Conservation (phyloP, 257 asterid genomes). For the Primulina tabacum region DNA sequence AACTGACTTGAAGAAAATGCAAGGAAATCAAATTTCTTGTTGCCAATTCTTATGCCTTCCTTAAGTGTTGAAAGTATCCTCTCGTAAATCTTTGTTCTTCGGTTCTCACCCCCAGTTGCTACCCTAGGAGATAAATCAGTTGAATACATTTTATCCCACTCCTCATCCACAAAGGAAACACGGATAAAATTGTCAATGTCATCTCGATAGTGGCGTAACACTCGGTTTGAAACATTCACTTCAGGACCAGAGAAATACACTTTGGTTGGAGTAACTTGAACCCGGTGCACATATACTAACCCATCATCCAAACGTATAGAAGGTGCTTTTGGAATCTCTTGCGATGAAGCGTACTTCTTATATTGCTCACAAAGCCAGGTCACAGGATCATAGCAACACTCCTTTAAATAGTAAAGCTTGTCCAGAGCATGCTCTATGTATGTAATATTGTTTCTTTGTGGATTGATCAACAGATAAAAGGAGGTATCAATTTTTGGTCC, state of each 20-base stretch:
- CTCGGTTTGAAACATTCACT: conserved; percentile 78
- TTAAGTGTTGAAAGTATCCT: conserved; percentile 59
- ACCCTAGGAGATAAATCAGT: conserved; percentile 50
- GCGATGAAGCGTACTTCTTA: conserved; percentile 30
- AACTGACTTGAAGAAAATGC: conserved; percentile 93
- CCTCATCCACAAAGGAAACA: conserved; percentile 89
- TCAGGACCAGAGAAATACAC: conserved; percentile 86
- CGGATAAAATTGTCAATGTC: conserved; percentile 75
- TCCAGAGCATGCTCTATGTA: conserved; percentile 72
- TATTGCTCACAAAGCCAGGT: conserved; percentile 63
- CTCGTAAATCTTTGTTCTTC: conserved; percentile 52
- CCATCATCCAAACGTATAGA: conserved; percentile 62
- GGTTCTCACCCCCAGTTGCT: conserved; percentile 29
- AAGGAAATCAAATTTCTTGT: conserved; percentile 71
- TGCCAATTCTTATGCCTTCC: conserved; percentile 70
- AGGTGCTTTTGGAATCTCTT: conserved; percentile 57
- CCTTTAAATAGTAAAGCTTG: conserved; percentile 49
- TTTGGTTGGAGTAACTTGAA: conserved; percentile 78
- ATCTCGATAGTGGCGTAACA: conserved; percentile 50
- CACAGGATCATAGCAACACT: conserved; percentile 82
- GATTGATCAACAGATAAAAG: conserved; percentile 58
- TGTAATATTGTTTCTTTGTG: conserved; percentile 24
- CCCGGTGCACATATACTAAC: conserved; percentile 73
- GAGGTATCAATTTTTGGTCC: conserved; percentile 54
- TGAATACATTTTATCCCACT: conserved; percentile 68